These are phyloP conservation scores for Fusarium scirpi DNA, from an alignment of 2,329 filamentous ascomycete genomes.

Conservation along the genomic window DNA sequence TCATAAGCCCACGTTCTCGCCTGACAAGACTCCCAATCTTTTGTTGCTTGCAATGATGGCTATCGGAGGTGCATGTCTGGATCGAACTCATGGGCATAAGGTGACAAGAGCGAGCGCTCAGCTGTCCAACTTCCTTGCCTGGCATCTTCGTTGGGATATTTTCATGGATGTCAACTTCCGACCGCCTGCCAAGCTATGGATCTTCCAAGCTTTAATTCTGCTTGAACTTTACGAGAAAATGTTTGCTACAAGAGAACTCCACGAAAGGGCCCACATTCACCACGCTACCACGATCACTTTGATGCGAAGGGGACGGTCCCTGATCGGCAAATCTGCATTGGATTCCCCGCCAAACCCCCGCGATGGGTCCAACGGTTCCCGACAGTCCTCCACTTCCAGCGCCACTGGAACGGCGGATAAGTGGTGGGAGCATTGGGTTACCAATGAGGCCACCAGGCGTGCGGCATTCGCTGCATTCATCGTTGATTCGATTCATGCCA, in stretches of 20 bases:
- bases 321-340: constrained; percentile 86
- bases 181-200: constrained; percentile 93
- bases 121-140: constrained; percentile 89
- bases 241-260: constrained; percentile 90
- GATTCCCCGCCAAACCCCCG: constrained; percentile 84
- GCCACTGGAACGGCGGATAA: constrained; percentile 80
- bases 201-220: constrained; percentile 90
- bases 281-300: constrained; percentile 95
- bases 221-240: constrained; percentile 98
- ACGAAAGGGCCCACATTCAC: constrained; percentile 95
- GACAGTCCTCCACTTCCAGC: constrained; percentile 72
- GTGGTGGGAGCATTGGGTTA: constrained; percentile 97
- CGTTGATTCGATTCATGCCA: constrained; percentile 94
- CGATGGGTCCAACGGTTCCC: constrained; percentile 67
- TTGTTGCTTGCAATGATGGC: constrained; percentile 90
- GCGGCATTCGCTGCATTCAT: constrained; percentile 95
- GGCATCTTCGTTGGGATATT: constrained; percentile 95
- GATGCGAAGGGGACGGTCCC: constrained; percentile 91
- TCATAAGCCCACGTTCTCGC: constrained; percentile 92
- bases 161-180: constrained; percentile 92
- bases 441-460: constrained; percentile 88
- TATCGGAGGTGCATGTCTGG: constrained; percentile 89
- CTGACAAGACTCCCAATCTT: constrained; percentile 86
- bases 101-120: constrained; percentile 82
- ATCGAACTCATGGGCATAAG: constrained; percentile 81